These are phyloP conservation scores for Juncus effusus DNA, from an alignment of 176 grass and related monocot species.

Conservation along the genomic window DNA sequence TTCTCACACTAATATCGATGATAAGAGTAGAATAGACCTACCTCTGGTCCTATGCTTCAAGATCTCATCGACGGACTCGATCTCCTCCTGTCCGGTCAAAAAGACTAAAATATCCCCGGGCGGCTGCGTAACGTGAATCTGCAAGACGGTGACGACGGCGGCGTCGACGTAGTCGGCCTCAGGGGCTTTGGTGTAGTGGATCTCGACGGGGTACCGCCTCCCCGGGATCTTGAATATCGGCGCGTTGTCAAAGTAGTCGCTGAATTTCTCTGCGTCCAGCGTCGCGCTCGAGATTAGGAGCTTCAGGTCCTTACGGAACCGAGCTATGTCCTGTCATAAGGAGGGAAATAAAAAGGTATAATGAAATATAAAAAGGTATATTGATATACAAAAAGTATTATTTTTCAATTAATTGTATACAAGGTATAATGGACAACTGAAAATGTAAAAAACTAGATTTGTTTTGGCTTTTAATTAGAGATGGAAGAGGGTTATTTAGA, in stretches of 20 bases:
- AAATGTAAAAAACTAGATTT: background rate
- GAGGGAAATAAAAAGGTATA: background rate
- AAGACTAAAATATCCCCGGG: conserved; percentile 32
- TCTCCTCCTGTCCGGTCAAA: conserved; percentile 89
- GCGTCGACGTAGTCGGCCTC: conserved; percentile 98
- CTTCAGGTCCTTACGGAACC: conserved; percentile 76
- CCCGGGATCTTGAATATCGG: conserved; percentile 96
- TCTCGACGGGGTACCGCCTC: conserved; percentile 68
- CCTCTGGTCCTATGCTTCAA: conserved; percentile 74
- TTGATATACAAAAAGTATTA: background rate
- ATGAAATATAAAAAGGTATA: too few species aligned
- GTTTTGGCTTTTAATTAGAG: background rate
- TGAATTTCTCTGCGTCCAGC: conserved; percentile 89
- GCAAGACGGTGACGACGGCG: conserved; percentile 83
- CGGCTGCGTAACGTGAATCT: conserved; percentile 86
- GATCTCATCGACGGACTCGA: conserved; percentile 94
- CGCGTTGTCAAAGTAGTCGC: conserved; percentile 84
- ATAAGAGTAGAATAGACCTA: too few species aligned
- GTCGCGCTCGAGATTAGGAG: conserved; percentile 97
- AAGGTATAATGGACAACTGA: background rate
- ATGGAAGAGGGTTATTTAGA: too few species aligned
- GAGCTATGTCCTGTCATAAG: conserved; percentile 70
- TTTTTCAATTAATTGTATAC: background rate
- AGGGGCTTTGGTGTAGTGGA: conserved; percentile 86
- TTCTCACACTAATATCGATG: too few species aligned